These are phyloP conservation scores for Rhinocladiella mackenziei DNA, from an alignment of 2,329 filamentous ascomycete species.

Conservation along the genomic window DNA sequence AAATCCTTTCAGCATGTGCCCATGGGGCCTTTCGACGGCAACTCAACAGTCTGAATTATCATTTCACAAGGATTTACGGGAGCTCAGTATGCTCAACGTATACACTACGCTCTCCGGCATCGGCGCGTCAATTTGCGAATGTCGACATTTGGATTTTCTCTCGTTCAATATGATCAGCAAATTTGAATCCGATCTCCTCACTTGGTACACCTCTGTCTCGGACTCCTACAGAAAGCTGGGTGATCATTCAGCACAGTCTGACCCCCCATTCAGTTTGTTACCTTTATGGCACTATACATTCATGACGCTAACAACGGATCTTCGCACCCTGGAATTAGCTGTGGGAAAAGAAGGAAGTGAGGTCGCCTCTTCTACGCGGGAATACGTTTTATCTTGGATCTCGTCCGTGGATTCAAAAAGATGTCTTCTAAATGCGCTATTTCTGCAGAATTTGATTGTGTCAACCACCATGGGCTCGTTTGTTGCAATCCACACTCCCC, in stretches of 20 bases:
- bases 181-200: conserved; percentile 16
- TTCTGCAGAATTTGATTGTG: conserved; percentile 12
- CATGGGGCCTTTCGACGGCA: not conserved
- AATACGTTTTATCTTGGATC: conserved; percentile 13
- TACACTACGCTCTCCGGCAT: conserved; percentile 18
- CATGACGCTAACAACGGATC: conserved; percentile 12
- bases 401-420: conserved; percentile 12
- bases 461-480: conserved; percentile 5
- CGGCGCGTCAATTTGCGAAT: conserved; percentile 14
- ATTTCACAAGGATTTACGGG: not conserved
- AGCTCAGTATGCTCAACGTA: conserved; percentile 8
- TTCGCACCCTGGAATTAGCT: conserved; percentile 9
- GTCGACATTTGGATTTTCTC: conserved; percentile 12
- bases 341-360: conserved; percentile 9
- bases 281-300: conserved; percentile 18
- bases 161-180: conserved; percentile 2
- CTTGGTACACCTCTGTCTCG: conserved; percentile 9
- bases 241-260: not conserved
- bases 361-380: not conserved
- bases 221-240: not conserved
- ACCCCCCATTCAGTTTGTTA: conserved; percentile 13
- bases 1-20: not conserved
- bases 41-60: not conserved
- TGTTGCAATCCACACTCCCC: conserved; percentile 11
- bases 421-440: conserved; percentile 12